A percentile compares a stretch with the other conserved stretches of the same genome.
These are phyloP conservation scores for Aspergillus sp. DNA, from an alignment of 2,329 filamentous ascomycete genomes.

Conservation along the genomic window DNA sequence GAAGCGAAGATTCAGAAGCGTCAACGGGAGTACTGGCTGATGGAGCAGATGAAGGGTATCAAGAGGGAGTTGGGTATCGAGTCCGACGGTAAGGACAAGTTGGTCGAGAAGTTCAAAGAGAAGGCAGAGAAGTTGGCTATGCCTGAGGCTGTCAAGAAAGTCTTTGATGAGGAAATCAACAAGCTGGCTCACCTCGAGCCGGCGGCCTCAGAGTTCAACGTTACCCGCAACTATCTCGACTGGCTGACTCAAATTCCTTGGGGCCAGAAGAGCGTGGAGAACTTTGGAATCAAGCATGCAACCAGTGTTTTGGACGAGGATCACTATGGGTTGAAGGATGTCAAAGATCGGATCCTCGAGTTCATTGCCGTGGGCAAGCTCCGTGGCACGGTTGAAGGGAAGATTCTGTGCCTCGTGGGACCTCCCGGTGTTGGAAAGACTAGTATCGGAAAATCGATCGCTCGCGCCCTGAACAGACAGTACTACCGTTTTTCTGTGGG, in stretches of 20 bases:
- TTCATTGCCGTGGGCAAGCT: slow-evolving; percentile 98
- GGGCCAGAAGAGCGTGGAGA: slow-evolving; percentile 92
- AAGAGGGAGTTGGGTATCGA: slow-evolving; percentile 92
- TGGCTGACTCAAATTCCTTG: slow-evolving; percentile 98
- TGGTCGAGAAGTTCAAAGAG: slow-evolving; percentile 96
- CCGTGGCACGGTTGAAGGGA: slow-evolving; percentile 93
- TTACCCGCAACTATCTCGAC: slow-evolving; percentile 95
- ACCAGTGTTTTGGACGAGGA: slow-evolving; percentile 91
- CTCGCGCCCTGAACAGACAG: slow-evolving; percentile 86
- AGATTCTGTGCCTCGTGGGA: slow-evolving; percentile 96
- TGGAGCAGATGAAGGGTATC: slow-evolving; percentile 99
- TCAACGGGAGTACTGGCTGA: slow-evolving; percentile 95
- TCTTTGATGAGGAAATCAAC: slow-evolving; percentile 97
- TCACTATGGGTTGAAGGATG: slow-evolving; percentile 94
- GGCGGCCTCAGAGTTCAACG: slow-evolving; percentile 96
- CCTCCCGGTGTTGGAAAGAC: slow-evolving; percentile 98
- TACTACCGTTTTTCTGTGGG: slow-evolving; percentile 99
- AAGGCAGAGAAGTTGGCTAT: slow-evolving; percentile 92
- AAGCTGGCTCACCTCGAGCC: slow-evolving; percentile 94
- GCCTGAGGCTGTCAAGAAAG: slow-evolving; percentile 94
- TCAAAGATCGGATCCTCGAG: slow-evolving; percentile 96
- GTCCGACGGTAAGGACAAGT: slow-evolving; percentile 95
- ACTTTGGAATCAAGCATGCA: slow-evolving; percentile 91
- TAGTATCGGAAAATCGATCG: slow-evolving; percentile 97
- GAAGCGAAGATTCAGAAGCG: slow-evolving; percentile 96